phyloP scores from a whole-genome alignment of 2,329 filamentous ascomycete species.

The Pseudocercospora eumusae region DNA sequence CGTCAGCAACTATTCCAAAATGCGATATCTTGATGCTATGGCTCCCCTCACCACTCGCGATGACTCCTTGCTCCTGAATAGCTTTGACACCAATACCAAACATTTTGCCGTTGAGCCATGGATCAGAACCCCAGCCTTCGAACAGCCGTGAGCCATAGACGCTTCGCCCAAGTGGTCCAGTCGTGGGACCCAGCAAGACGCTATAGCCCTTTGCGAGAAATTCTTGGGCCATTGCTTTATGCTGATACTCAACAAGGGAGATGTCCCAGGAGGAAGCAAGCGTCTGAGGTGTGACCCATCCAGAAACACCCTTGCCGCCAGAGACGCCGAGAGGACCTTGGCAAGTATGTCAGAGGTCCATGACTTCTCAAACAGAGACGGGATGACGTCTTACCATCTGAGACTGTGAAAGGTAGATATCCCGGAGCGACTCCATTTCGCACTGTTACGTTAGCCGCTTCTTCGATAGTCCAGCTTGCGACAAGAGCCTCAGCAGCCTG shows the following conservation, averaged over 20 bases:
- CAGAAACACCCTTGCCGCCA: too few relatives aligned
- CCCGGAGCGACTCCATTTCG: too few relatives aligned
- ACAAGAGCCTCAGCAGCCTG: not conserved
- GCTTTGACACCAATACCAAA: conserved; percentile 54
- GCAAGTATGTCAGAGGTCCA: not conserved
- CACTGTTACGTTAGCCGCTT: too few relatives aligned
- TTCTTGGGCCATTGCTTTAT: conserved; percentile 22
- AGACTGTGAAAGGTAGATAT: not conserved
- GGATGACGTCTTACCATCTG: not conserved
- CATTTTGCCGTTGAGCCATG: conserved; percentile 57
- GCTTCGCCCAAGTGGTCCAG: conserved; percentile 4
- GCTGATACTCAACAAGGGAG: conserved; percentile 16
- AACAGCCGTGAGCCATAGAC: conserved; percentile 34
- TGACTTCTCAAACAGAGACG: not conserved
- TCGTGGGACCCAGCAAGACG: conserved; percentile 18
- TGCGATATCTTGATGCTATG: too few relatives aligned
- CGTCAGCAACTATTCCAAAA: not conserved
- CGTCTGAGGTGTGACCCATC: conserved; percentile 2
- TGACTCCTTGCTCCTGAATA: conserved; percentile 45
- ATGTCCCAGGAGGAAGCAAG: conserved; percentile 27
- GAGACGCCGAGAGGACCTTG: not conserved
- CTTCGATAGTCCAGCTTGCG: not conserved
- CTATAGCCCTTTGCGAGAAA: conserved; percentile 23
- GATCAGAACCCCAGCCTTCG: conserved; percentile 67
- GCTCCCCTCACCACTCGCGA: not conserved